Conservation (phyloP, 116 monocot species). For the Phalaenopsis hybrid region DNA sequence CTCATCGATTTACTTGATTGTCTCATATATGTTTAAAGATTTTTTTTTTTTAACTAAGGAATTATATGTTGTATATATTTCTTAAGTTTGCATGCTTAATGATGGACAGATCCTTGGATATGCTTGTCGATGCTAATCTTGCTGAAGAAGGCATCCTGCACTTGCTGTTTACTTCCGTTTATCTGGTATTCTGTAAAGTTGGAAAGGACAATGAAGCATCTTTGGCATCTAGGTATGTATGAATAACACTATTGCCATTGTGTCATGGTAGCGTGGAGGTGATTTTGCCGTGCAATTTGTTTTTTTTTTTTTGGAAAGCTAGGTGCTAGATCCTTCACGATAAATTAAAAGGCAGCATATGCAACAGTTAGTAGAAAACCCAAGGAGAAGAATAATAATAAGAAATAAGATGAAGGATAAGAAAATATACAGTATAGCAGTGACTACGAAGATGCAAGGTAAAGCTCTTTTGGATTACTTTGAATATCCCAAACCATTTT, state of each 20-base stretch:
- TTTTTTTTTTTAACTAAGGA: background rate
- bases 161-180: constrained; percentile 65
- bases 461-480: too few relatives aligned
- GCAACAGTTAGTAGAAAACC: too few relatives aligned
- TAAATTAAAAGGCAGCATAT: too few relatives aligned
- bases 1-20: background rate
- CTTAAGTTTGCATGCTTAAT: constrained; percentile 9
- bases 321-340: too few relatives aligned
- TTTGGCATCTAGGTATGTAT: constrained; percentile 54
- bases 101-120: constrained; percentile 73
- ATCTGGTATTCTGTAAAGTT: constrained; percentile 50
- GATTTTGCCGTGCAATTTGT: background rate
- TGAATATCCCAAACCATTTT: too few relatives aligned
- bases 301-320: background rate
- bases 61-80: constrained; percentile 1
- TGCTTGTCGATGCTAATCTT: constrained; percentile 71
- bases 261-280: background rate
- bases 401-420: too few relatives aligned
- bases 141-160: constrained; percentile 87
- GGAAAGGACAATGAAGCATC: constrained; percentile 59
- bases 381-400: too few relatives aligned
- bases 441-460: too few relatives aligned
- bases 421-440: too few relatives aligned
- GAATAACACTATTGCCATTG: background rate
- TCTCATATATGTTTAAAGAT: background rate